Percentiles rank a stretch among this genome's conserved stretches.
Evolutionary conservation across 768 basidiomycete genomes (phyloP).

Genomic region (Boletus sp.): DNA sequence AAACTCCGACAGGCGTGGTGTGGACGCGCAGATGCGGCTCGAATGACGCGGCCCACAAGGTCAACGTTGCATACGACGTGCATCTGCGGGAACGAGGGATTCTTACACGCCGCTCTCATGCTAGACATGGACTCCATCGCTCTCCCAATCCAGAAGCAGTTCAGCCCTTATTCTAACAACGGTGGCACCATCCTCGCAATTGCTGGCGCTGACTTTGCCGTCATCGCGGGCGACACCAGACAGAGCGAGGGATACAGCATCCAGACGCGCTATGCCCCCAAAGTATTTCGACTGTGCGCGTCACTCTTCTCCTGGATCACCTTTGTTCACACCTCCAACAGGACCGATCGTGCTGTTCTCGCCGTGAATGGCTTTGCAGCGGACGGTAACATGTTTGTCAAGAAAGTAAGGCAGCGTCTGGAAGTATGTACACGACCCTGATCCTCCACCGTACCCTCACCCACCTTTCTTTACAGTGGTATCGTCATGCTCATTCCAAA

Average conservation of each 20-base stretch:
- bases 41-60: not conserved
- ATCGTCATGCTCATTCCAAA: slow-evolving; percentile 93
- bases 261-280: slow-evolving; percentile 95
- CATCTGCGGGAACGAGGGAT: not conserved
- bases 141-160: slow-evolving; percentile 54
- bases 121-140: slow-evolving; percentile 8
- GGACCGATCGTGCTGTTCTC: slow-evolving; percentile 88
- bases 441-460: not conserved
- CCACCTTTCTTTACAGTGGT: slow-evolving; percentile 63
- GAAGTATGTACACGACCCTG: slow-evolving; percentile 59
- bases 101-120: not conserved
- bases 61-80: not conserved
- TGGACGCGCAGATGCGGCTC: not conserved
- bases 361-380: slow-evolving; percentile 98
- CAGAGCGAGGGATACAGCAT: slow-evolving; percentile 98
- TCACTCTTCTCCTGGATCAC: not conserved
- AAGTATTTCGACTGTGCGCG: slow-evolving; percentile 88
- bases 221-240: slow-evolving; percentile 94
- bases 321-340: slow-evolving; percentile 29
- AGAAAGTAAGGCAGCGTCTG: slow-evolving; percentile 90
- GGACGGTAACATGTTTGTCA: slow-evolving; percentile 97
- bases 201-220: slow-evolving; percentile 88
- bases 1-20: not conserved
- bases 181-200: slow-evolving; percentile 97
- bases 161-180: slow-evolving; percentile 90